Base-by-base conservation (phyloP, 495 filamentous ascomycete species). In the Podospora tetraspora region DNA sequence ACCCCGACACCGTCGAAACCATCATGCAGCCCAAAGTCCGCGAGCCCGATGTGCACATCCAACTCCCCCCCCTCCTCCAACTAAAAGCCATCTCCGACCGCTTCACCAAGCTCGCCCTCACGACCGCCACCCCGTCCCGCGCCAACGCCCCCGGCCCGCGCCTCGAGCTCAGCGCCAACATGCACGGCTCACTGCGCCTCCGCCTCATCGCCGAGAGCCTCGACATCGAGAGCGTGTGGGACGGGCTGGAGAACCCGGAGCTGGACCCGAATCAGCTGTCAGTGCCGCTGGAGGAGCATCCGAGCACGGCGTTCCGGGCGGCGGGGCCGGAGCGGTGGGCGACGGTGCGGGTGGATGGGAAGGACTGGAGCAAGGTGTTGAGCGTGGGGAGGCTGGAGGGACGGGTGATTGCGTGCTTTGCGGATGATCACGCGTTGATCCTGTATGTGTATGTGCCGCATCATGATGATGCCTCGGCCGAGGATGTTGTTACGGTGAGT, bases 31-130 rank as follows among this genome's bases (percentile, higher is more conserved):
- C 95, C 16, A 88, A 87, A 64, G 92, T 92, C 63, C 89, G 92
- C 24, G 93, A 97, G 72, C 93, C 94, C 57, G 94, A 99, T 74
- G 93, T 97, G 1, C 91, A 98, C 79, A 94, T 99, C 77, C 86
- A 92, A 43, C 86, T 99, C 0, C 95, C 95, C 0, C 87, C 90
- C 0, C 80, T 99, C 3, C 74, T 90, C 8, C 92, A 96, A 70
- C 80, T 99, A 63, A 97, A 97, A 71, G 88, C 88, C 66, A 94
- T 98, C 68, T 93, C 90, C 7, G 95, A 99, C 77, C 90, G 95
- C 57, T 97, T 97, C 80, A 97, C 92, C 58, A 94, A 91, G 70
- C 85, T 97, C 0, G 82, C 83, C 59, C 67, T 78, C 19, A 80
- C 81, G 3, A 74, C 85, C 8, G 69, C 79, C 21, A 58, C 72